phyloP scores from a whole-genome alignment of 352 stramenopile genomes.

The Phytophthora uliginosa region DNA sequence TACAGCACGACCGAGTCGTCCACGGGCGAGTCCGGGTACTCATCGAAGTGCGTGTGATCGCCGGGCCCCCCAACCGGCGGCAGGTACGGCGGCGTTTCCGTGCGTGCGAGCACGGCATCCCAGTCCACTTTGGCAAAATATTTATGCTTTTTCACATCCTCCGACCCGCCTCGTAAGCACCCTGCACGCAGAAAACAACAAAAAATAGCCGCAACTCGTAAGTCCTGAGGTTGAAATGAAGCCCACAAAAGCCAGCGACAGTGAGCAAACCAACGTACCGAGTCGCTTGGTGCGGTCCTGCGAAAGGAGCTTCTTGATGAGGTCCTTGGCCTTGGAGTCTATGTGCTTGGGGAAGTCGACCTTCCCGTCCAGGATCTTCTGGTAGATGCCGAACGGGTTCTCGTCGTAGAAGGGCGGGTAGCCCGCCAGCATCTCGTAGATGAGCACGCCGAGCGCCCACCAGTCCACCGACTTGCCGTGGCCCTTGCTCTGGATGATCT shows the following conservation, averaged over 20 bases:
- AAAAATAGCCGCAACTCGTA: slow-evolving; percentile 8
- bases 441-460: slow-evolving; percentile 93
- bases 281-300: slow-evolving; percentile 92
- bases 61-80: slow-evolving; percentile 84
- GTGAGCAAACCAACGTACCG: slow-evolving; percentile 49
- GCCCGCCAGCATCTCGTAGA: slow-evolving; percentile 94
- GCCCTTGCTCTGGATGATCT: slow-evolving; percentile 94
- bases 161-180: slow-evolving; percentile 91
- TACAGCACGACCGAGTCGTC: slow-evolving; percentile 88
- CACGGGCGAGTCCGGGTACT: slow-evolving; percentile 93
- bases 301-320: slow-evolving; percentile 94
- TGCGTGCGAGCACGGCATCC: slow-evolving; percentile 79
- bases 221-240: not conserved
- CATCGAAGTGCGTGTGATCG: slow-evolving; percentile 95
- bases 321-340: slow-evolving; percentile 90
- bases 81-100: slow-evolving; percentile 86
- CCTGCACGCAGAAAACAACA: slow-evolving; percentile 40
- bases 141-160: slow-evolving; percentile 95
- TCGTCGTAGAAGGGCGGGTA: slow-evolving; percentile 95
- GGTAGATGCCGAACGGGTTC: slow-evolving; percentile 95
- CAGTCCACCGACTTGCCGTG: slow-evolving; percentile 94
- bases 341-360: slow-evolving; percentile 94
- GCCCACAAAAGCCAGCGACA: too few species aligned
- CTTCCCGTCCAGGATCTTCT: slow-evolving; percentile 94
- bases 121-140: slow-evolving; percentile 92